Evolutionary conservation across 225 moss, liverwort and hornwort species (phyloP), one percentile per base, ranked within the genome.

Genomic region (Climacium dendroides): DNA sequence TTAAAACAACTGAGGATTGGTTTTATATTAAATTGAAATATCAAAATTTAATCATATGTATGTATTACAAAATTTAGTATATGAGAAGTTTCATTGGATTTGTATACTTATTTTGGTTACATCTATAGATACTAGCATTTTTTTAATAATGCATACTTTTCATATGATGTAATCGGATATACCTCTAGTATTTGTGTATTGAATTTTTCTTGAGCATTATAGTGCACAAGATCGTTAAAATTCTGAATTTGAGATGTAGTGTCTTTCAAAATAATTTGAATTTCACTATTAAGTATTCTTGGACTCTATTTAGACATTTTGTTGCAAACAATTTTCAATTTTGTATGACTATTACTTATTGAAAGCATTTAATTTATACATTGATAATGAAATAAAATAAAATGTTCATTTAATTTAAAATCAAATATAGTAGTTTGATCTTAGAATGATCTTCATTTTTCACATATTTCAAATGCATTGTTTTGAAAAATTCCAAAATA

Each of bases 231-330:
- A 2, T 71, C 26, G 3, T 77, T 77, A 37, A 90, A 88, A 5
- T 39, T 82, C 16, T 39, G 85, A 82, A 90, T 81, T 62, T 90
- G 81, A 71, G 30, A 76, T 19, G 90, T 70, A 8, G 78, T 7
- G 0, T 90, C 90, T 14, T 90, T 81, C 10, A 88, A 57, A 61
- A 90, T 85, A 2, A 70, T 85, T 82, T 90, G 81, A 35, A 90
- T 90, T 77, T 90, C 82, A 70, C 88, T 78, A 37, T 7, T 81
- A 19, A 88, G 15, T 45, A 76, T 81, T 48, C 7, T 77, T 24
- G 81, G 81, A 70, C 62, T 87, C 74, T 90, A 3, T 13, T 59
- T 19, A 13, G 5, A 76, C 2, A 55, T n/a, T 71, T 52, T n/a
- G 10, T 17, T 28, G 6, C 14, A 60, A 34, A 30, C 0, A 0